phyloP scores from a whole-genome alignment of 805 yeast genomes.

The Starmerella roubikii region DNA sequence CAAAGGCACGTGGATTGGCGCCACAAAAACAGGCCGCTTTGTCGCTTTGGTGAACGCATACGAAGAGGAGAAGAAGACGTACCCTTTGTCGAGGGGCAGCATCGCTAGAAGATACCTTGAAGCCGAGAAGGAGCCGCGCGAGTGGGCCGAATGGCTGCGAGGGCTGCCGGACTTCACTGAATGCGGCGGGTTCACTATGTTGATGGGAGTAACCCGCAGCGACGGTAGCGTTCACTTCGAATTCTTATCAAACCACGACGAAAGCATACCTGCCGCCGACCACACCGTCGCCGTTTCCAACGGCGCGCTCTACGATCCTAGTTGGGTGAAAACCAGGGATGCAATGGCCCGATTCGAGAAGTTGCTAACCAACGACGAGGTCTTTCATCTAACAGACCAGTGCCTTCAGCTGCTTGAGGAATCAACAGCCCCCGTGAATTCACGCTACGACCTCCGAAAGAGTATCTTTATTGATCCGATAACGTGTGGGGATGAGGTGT shows the following conservation, averaged over 20 bases:
- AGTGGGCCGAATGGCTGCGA: constrained; percentile 33
- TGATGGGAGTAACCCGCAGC: constrained; percentile 13
- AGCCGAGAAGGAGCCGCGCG: constrained; percentile 27
- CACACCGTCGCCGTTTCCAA: constrained; percentile 51
- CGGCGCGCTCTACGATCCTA: constrained; percentile 40
- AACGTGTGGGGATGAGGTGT: constrained; percentile 23
- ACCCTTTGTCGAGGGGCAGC: constrained; percentile 39
- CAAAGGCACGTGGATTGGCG: constrained; percentile 89
- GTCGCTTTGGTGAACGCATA: constrained; percentile 68
- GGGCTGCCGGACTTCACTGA: constrained; percentile 8
- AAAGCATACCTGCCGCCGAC: not conserved
- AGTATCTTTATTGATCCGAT: constrained; percentile 67
- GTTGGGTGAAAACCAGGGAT: constrained; percentile 59
- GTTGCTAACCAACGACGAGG: constrained; percentile 2
- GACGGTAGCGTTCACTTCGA: constrained; percentile 2
- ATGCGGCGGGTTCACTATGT: constrained; percentile 24
- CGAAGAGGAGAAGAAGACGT: constrained; percentile 30
- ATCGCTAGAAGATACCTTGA: constrained; percentile 36
- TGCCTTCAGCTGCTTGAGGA: constrained; percentile 41
- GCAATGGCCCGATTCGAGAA: constrained; percentile 37
- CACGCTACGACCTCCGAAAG: constrained; percentile 35
- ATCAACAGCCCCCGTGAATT: constrained; percentile 24
- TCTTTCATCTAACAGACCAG: constrained; percentile 31
- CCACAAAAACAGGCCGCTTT: constrained; percentile 43
- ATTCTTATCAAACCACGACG: constrained; percentile 13